phyloP scores from a whole-genome alignment of 164 flowering plant genomes.

The Brasenia schreberi region DNA sequence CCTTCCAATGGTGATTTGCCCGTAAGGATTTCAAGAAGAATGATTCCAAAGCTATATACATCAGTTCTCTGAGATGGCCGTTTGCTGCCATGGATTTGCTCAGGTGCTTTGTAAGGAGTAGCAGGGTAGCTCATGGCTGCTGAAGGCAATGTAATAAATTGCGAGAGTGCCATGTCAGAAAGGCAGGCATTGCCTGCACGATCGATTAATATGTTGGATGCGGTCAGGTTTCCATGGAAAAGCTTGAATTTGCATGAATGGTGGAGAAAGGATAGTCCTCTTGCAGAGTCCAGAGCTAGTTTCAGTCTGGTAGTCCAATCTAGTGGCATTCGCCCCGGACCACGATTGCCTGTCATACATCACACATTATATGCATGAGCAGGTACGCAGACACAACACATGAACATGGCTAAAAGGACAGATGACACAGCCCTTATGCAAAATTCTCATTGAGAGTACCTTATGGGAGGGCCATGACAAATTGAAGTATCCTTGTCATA shows the following conservation, averaged over 20 bases:
- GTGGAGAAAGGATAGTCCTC: constrained; percentile 32
- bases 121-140: constrained; percentile 3
- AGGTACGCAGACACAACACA: neutral
- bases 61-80: constrained; percentile 16
- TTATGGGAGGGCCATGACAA: too few relatives aligned
- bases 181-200: constrained; percentile 21
- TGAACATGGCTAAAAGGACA: too few relatives aligned
- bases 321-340: constrained; percentile 30
- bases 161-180: constrained; percentile 27
- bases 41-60: constrained; percentile 37
- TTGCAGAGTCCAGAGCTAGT: constrained; percentile 26
- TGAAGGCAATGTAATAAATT: constrained; percentile 9
- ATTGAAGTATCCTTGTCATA: too few relatives aligned
- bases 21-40: constrained; percentile 35
- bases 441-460: too few relatives aligned
- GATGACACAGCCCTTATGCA: too few relatives aligned
- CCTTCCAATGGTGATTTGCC: constrained; percentile 24
- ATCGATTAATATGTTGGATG: constrained; percentile 28
- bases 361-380: neutral
- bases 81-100: constrained; percentile 3
- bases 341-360: constrained; percentile 21
- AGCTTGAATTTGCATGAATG: constrained; percentile 12
- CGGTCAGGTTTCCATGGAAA: constrained; percentile 29
- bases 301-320: constrained; percentile 32
- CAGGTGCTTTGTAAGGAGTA: constrained; percentile 22